These are phyloP conservation scores for Circinella umbellata DNA, from an alignment of 371 early-diverging fungal genomes.

Conservation along the genomic window DNA sequence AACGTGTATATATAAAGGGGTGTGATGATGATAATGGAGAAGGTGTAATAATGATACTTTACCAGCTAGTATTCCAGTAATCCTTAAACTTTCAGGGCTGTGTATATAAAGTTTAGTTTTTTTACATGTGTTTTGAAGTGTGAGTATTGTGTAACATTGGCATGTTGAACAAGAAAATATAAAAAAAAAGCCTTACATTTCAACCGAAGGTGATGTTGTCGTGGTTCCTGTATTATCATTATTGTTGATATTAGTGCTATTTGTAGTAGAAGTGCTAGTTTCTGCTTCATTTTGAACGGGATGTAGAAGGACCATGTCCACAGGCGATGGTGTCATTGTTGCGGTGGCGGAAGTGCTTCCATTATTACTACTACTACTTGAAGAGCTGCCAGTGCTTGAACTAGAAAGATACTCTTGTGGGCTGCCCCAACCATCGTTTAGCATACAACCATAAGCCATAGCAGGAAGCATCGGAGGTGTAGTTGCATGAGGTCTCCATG, in stretches of 20 bases:
- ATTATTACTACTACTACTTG: conserved; percentile 5
- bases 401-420: conserved; percentile 3
- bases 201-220: not conserved
- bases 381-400: not conserved
- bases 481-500: not conserved
- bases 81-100: conserved; percentile 10
- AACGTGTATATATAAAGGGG: not conserved
- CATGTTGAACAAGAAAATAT: no score
- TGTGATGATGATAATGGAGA: not conserved
- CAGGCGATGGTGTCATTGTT: conserved; percentile 9
- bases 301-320: conserved; percentile 3
- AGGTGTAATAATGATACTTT: not conserved
- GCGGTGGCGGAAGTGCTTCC: not conserved
- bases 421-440: not conserved
- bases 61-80: conserved; percentile 6
- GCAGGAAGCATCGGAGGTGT: conserved; percentile 10
- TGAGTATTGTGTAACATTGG: not conserved
- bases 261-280: not conserved
- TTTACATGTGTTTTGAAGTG: not conserved
- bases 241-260: no score
- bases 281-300: not conserved
- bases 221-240: no score
- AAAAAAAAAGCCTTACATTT: not conserved
- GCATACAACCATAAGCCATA: conserved; percentile 5
- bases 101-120: not conserved